Evolutionary conservation across 2,329 filamentous ascomycete species (phyloP), one percentile per base, ranked within the genome.

Genomic region (Nemania sp.): DNA sequence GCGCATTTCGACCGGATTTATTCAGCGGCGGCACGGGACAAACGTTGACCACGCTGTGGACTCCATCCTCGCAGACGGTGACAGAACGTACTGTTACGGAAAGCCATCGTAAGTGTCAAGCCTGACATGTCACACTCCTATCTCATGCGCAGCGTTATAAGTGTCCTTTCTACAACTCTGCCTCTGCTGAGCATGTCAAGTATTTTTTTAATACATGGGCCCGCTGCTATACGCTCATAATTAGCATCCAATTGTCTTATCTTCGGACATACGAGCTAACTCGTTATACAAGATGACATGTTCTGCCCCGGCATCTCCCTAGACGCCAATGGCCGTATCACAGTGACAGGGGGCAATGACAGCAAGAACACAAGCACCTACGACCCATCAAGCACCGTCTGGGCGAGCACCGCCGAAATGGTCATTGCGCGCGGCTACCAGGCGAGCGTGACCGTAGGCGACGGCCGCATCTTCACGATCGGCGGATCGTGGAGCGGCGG

Each of bases 401-500:
- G 77, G 73, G 66, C 62, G 3, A 59, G 64, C 4, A 75, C 66
- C 1, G 66, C 72, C 0, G 59, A 73, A 44, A 78, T 83, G 77
- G 66, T 70, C 12, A 69, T 79, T 17, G 60, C 69, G 6, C 77
- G 81, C 20, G 79, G 80, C 6, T 82, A 84, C 54, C 81, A 85
- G 45, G 68, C 80, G 0, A 75, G 77, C 0, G 69, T 75, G 0
- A 80, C 76, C 0, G 62, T 76, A 1, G 79, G 80, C 0, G 74
- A 82, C 53, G 82, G 82, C 4, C 70, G 75, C 0, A 74, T 84
- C 20, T 86, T 85, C 65, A 77, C 73, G 11, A 83, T 85, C 31
- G 82, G 83, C 15, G 82, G 83, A 3, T 81, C 78, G 0, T 82
- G 75, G 73, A 78, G 73, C 8, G 82, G 81, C 24, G 75, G 71